phyloP scores from a whole-genome alignment of 345 rosid species.

The Cochlearia excelsa region DNA sequence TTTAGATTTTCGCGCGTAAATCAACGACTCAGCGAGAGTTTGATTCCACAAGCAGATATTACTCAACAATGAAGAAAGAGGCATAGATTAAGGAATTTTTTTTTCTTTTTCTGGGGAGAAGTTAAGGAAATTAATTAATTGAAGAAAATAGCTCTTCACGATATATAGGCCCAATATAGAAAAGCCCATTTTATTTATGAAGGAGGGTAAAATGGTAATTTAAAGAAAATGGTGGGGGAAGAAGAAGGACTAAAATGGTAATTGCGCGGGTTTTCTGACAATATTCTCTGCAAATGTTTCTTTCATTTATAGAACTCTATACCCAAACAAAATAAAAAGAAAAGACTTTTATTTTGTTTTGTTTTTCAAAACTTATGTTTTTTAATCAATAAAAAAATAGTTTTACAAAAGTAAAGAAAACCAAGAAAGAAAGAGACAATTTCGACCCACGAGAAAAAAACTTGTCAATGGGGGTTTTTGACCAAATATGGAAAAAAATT shows the following conservation, averaged over 20 bases:
- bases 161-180: too few relatives aligned
- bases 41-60: too few relatives aligned
- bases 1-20: too few relatives aligned
- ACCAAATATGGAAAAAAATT: constrained; percentile 7
- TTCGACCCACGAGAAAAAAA: constrained; percentile 11
- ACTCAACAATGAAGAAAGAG: too few relatives aligned
- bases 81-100: too few relatives aligned
- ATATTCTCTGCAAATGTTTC: constrained; percentile 52
- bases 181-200: too few relatives aligned
- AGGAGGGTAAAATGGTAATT: background rate
- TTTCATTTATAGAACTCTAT: background rate
- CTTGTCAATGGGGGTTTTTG: constrained; percentile 27
- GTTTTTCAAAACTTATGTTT: background rate
- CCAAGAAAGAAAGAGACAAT: constrained; percentile 1
- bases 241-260: constrained; percentile 19
- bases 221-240: constrained; percentile 7
- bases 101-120: too few relatives aligned
- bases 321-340: background rate
- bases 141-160: too few relatives aligned
- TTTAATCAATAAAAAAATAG: too few relatives aligned
- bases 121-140: too few relatives aligned
- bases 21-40: too few relatives aligned
- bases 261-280: constrained; percentile 55
- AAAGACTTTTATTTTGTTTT: too few relatives aligned
- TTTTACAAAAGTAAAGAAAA: background rate